phyloP scores from a whole-genome alignment of 257 asterid genomes.

The Capsicum baccatum region DNA sequence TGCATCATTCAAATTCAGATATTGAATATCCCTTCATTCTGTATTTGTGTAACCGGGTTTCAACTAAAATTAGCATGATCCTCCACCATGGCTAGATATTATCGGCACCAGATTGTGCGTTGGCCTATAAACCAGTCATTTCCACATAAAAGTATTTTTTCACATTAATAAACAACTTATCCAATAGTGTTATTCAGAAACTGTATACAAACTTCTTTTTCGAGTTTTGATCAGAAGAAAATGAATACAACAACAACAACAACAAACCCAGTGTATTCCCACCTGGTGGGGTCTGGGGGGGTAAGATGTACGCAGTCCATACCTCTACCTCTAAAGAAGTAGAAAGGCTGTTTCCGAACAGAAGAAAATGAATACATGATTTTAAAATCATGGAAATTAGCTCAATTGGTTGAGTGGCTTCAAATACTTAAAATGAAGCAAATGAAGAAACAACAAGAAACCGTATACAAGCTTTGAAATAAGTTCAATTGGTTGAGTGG shows the following conservation, averaged over 20 bases:
- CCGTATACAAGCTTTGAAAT: neutral
- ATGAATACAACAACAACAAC: too few species aligned
- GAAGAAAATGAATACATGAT: neutral
- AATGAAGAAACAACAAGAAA: too few species aligned
- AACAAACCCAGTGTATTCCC: too few species aligned
- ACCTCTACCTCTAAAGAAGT: too few species aligned
- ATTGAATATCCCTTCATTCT: neutral
- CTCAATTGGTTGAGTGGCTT: neutral
- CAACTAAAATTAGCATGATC: neutral
- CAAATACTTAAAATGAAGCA: neutral
- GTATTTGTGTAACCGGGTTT: neutral
- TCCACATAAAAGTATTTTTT: neutral
- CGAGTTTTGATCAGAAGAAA: neutral
- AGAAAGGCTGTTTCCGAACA: too few species aligned
- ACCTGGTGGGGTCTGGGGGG: too few species aligned
- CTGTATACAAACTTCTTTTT: neutral
- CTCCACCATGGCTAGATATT: neutral
- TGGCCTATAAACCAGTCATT: slow-evolving; percentile 1
- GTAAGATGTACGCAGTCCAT: too few species aligned
- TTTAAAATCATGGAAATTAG: neutral
- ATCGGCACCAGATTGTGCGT: neutral
- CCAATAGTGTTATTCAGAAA: neutral
- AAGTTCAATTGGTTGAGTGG: neutral
- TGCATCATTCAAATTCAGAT: neutral
- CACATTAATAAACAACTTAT: neutral